A percentile compares a stretch with the other conserved stretches of the same genome.
Evolutionary conservation across 192 early-diverging fungal species (phyloP).

Genomic region (Coemansia sp.): DNA sequence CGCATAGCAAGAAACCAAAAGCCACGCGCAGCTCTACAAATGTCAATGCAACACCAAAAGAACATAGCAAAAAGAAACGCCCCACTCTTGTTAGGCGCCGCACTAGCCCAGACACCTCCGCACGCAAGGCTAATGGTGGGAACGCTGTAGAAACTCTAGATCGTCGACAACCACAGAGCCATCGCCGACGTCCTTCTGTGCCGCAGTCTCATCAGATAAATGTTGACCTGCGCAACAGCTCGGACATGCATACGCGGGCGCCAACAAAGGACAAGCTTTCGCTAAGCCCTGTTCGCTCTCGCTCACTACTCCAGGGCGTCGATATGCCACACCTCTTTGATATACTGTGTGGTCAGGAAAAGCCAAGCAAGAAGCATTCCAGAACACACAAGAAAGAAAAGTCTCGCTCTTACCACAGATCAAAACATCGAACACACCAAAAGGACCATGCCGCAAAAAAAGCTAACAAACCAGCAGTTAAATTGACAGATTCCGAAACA

Average conservation of each 20-base stretch:
- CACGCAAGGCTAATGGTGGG: constrained; percentile 2
- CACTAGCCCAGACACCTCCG: neutral
- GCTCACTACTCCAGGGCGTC: constrained; percentile 11
- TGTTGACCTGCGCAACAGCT: constrained; percentile 14
- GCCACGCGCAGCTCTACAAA: neutral
- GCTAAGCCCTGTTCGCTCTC: constrained; percentile 7
- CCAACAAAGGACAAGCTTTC: constrained; percentile 16
- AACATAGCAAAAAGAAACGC: neutral
- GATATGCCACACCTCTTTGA: constrained; percentile 21
- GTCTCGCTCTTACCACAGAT: neutral
- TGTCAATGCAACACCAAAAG: neutral
- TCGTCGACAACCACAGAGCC: neutral
- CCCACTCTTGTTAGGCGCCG: neutral
- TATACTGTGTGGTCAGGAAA: constrained; percentile 4
- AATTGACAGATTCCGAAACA: neutral
- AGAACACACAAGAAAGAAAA: neutral
- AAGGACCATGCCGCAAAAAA: neutral
- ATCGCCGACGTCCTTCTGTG: neutral
- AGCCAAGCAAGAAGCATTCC: constrained; percentile 1
- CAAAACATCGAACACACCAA: neutral
- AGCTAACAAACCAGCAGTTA: neutral
- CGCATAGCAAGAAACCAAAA: neutral
- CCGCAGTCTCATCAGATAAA: constrained; percentile 2
- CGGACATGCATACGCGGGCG: constrained; percentile 13
- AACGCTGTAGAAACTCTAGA: neutral